phyloP scores from a whole-genome alignment of 805 yeast genomes.

The Cyberlindnera americana region DNA sequence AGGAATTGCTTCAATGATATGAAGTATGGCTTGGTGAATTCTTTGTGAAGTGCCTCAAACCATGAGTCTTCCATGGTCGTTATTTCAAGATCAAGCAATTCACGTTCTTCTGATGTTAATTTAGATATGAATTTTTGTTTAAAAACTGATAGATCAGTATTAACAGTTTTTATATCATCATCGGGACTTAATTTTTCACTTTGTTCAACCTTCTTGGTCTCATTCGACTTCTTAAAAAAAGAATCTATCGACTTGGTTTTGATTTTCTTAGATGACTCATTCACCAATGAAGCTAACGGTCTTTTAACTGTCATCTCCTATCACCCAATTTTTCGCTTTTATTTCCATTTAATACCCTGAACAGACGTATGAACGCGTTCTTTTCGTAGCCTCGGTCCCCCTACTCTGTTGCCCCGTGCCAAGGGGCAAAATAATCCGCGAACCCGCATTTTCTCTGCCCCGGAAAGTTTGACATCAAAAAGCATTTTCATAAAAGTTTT shows the following conservation, averaged over 20 bases:
- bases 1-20: conserved; percentile 66
- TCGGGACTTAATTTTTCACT: no score
- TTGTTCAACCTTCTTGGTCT: no score
- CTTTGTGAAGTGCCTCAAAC: conserved; percentile 65
- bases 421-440: no score
- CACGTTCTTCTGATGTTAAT: conserved; percentile 38
- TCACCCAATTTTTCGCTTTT: no score
- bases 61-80: conserved; percentile 70
- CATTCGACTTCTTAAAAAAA: conserved; percentile 5
- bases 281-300: neutral
- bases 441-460: no score
- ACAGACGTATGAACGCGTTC: no score
- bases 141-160: conserved; percentile 5
- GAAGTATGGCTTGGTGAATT: conserved; percentile 84
- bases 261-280: conserved; percentile 1
- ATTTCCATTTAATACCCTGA: no score
- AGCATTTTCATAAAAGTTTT: no score
- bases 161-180: neutral
- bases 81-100: conserved; percentile 63
- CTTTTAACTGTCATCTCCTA: conserved; percentile 14
- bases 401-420: no score
- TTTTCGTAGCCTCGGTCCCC: no score
- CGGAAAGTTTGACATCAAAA: no score
- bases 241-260: conserved; percentile 7
- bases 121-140: conserved; percentile 11